Evolutionary conservation across 108 stramenopile genomes (phyloP).

Genomic region (Aureococcus anophagefferens): DNA sequence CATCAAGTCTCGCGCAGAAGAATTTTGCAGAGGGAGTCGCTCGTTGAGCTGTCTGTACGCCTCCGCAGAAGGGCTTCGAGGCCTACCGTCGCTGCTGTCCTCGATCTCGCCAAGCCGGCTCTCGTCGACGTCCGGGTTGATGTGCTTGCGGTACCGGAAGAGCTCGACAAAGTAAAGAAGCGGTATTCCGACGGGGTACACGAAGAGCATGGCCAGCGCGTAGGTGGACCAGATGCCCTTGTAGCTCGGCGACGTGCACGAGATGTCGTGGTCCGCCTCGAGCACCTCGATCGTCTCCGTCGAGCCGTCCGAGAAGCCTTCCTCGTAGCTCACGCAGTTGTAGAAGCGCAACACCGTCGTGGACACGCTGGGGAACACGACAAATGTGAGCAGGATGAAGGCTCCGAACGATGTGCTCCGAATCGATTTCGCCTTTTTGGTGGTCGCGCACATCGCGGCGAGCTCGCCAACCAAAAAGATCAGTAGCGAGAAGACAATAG

Average conservation of each 20-base stretch:
- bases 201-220: not conserved
- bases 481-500: too few species aligned
- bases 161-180: not conserved
- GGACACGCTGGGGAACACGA: not conserved
- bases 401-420: not conserved
- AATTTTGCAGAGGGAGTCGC: too few species aligned
- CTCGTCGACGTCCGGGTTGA: too few species aligned
- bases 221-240: not conserved
- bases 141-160: not conserved
- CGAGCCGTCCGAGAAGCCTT: not conserved
- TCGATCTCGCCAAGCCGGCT: too few species aligned
- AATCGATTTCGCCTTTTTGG: too few species aligned
- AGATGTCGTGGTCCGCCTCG: not conserved
- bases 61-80: too few species aligned
- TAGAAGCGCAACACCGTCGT: not conserved
- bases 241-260: not conserved
- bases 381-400: not conserved
- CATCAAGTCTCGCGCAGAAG: too few species aligned
- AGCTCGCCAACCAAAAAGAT: too few species aligned
- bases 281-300: not conserved
- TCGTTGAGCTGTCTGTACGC: too few species aligned
- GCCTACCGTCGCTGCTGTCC: too few species aligned
- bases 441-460: too few species aligned
- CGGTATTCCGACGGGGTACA: slow-evolving; percentile 12
- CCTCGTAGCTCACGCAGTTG: slow-evolving; percentile 6